These are phyloP conservation scores for Keithomyces neogunnii DNA, from an alignment of 2,329 filamentous ascomycete species.

Conservation along the genomic window DNA sequence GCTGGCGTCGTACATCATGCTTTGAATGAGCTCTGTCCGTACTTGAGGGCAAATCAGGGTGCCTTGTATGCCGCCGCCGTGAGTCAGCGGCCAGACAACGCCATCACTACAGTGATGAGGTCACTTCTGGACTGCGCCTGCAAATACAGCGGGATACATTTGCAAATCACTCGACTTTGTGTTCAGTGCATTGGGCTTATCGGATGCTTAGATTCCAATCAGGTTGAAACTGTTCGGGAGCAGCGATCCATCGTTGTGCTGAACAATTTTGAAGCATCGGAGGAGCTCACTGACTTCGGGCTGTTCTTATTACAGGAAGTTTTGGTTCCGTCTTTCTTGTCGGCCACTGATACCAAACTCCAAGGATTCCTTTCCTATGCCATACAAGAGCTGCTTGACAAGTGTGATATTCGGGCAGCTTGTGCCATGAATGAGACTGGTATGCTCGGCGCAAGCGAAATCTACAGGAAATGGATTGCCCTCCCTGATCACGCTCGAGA, in stretches of 20 bases:
- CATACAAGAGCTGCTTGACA: slow-evolving; percentile 83
- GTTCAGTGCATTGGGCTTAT: slow-evolving; percentile 80
- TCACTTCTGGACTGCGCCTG: slow-evolving; percentile 79
- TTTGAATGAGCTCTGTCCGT: slow-evolving; percentile 66
- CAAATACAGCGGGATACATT: slow-evolving; percentile 62
- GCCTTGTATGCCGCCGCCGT: slow-evolving; percentile 72
- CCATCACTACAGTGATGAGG: slow-evolving; percentile 63
- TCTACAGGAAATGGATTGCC: slow-evolving; percentile 66
- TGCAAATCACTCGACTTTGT: slow-evolving; percentile 62
- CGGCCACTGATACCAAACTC: slow-evolving; percentile 75
- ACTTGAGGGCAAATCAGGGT: slow-evolving; percentile 63
- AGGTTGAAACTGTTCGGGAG: slow-evolving; percentile 70
- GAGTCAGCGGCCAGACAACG: slow-evolving; percentile 73
- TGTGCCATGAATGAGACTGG: slow-evolving; percentile 32
- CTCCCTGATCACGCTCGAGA: slow-evolving; percentile 73
- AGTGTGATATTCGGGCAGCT: slow-evolving; percentile 61
- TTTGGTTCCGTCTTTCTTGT: slow-evolving; percentile 84
- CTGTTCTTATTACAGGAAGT: slow-evolving; percentile 80
- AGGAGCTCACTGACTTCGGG: slow-evolving; percentile 79
- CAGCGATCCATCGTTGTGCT: slow-evolving; percentile 78
- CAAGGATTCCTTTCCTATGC: slow-evolving; percentile 90
- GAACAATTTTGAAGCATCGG: slow-evolving; percentile 71
- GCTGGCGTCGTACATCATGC: slow-evolving; percentile 77
- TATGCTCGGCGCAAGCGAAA: slow-evolving; percentile 41
- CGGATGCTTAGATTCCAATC: slow-evolving; percentile 85